Conservation (phyloP, 305 asterid genomes). For the Fraxinus ornus region DNA sequence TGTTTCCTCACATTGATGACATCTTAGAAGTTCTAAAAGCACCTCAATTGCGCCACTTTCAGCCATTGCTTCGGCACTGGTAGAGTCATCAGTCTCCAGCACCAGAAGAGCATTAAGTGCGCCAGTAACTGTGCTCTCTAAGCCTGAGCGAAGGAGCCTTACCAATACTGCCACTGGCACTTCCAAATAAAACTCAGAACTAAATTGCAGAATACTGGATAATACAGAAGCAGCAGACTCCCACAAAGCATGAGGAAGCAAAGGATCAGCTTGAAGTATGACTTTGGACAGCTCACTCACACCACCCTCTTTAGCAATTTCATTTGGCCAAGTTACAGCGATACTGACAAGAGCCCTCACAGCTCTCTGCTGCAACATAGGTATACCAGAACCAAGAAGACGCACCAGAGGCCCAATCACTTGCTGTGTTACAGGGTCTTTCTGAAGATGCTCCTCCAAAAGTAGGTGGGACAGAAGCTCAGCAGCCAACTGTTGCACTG, state of each 20-base stretch:
- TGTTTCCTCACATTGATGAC: slow-evolving; percentile 82
- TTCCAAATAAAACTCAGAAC: slow-evolving; percentile 82
- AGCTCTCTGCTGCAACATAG: slow-evolving; percentile 79
- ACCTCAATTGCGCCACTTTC: slow-evolving; percentile 91
- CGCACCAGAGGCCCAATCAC: slow-evolving; percentile 75
- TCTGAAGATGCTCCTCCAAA: slow-evolving; percentile 81
- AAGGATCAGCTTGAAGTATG: slow-evolving; percentile 83
- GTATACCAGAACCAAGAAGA: slow-evolving; percentile 68
- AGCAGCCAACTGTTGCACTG: slow-evolving; percentile 79
- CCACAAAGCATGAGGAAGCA: slow-evolving; percentile 82
- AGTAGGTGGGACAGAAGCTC: slow-evolving; percentile 82
- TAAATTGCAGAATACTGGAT: slow-evolving; percentile 71
- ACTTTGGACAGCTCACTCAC: slow-evolving; percentile 89
- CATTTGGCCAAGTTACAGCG: slow-evolving; percentile 77
- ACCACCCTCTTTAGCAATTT: slow-evolving; percentile 98
- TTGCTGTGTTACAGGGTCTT: slow-evolving; percentile 62
- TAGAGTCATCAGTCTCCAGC: slow-evolving; percentile 80
- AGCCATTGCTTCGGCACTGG: slow-evolving; percentile 89
- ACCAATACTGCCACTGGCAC: slow-evolving; percentile 89
- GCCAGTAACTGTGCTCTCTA: slow-evolving; percentile 70
- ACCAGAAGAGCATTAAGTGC: slow-evolving; percentile 83
- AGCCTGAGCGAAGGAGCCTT: slow-evolving; percentile 76
- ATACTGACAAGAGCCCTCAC: slow-evolving; percentile 73
- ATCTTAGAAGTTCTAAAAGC: slow-evolving; percentile 71
- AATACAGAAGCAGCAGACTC: slow-evolving; percentile 82